Conservation (phyloP, 83 land plant species). For the Isoetes engelmannii region DNA sequence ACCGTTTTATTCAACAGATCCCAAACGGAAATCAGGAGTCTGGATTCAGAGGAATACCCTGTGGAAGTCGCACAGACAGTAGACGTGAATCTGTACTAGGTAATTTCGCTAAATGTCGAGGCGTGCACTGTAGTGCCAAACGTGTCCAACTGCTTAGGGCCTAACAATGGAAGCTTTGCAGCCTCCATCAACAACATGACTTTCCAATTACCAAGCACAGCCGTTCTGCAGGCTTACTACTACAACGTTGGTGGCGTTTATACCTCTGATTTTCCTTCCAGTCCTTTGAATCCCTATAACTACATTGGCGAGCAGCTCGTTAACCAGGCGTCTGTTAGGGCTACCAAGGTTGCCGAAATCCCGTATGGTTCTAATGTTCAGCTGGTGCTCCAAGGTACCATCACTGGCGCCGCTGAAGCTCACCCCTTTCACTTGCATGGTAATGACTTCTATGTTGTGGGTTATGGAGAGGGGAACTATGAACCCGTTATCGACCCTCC, state of each 20-base stretch:
- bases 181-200: constrained; percentile 3
- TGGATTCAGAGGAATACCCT: neutral
- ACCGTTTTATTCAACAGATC: neutral
- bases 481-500: neutral
- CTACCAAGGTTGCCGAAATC: neutral
- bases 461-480: constrained; percentile 8
- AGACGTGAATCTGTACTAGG: neutral
- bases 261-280: neutral
- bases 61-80: neutral
- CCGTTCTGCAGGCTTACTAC: constrained; percentile 11
- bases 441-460: neutral
- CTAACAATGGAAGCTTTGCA: neutral
- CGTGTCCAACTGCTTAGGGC: neutral
- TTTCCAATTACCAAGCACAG: neutral
- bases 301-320: neutral
- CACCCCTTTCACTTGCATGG: neutral
- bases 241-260: neutral
- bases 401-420: neutral
- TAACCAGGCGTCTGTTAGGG: neutral
- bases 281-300: neutral
- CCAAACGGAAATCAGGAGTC: neutral
- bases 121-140: neutral
- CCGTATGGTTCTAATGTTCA: constrained; percentile 3
- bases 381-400: constrained; percentile 6
- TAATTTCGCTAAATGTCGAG: neutral